Conservation (phyloP, 148 eudicot genomes). For the Linanthus parryae region DNA sequence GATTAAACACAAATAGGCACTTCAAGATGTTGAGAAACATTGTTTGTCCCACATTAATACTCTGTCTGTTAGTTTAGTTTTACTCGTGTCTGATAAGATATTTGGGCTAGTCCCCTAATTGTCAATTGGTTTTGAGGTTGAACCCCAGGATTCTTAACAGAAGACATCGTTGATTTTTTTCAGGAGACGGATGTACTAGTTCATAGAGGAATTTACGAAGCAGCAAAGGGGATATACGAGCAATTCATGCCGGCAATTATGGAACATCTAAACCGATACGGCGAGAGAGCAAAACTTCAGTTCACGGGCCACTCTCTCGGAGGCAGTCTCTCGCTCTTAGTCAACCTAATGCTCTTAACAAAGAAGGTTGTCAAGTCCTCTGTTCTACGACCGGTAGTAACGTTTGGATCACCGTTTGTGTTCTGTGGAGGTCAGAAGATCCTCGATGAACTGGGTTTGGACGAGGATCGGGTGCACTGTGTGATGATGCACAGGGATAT, state of each 20-base stretch:
- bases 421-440: slow-evolving; percentile 72
- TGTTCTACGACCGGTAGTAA: slow-evolving; percentile 57
- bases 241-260: slow-evolving; percentile 73
- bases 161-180: not conserved
- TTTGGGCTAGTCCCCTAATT: no score
- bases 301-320: slow-evolving; percentile 91
- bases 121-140: no score
- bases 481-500: slow-evolving; percentile 92
- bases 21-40: not conserved
- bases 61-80: no score
- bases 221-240: slow-evolving; percentile 77
- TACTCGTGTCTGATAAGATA: no score
- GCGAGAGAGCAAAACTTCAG: slow-evolving; percentile 57
- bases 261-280: slow-evolving; percentile 39
- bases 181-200: slow-evolving; percentile 71
- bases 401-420: slow-evolving; percentile 78
- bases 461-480: slow-evolving; percentile 52
- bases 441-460: slow-evolving; percentile 42
- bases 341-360: slow-evolving; percentile 63
- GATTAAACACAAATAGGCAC: slow-evolving; percentile 5
- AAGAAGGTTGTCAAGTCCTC: slow-evolving; percentile 42
- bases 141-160: no score
- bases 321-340: slow-evolving; percentile 74
- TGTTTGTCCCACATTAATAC: not conserved
- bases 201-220: slow-evolving; percentile 94